Evolutionary conservation across 805 yeast genomes (phyloP).

Genomic region (Saccharomycopsis synnaedendra): DNA sequence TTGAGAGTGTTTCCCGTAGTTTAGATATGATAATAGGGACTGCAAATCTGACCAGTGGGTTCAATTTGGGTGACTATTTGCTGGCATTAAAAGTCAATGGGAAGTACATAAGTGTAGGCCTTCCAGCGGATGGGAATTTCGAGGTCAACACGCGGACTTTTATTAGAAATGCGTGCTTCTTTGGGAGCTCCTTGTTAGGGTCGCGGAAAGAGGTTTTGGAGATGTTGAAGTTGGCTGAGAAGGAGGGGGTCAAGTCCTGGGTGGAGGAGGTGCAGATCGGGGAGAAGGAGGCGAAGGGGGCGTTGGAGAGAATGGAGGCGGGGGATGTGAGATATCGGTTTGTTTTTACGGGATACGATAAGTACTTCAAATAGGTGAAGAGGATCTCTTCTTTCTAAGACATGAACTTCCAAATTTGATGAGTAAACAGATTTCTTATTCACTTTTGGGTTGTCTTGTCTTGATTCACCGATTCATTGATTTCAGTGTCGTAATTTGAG

Average conservation of each 20-base stretch:
- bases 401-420: no score
- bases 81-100: constrained; percentile 43
- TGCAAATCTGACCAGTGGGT: constrained; percentile 26
- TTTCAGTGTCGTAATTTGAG: no score
- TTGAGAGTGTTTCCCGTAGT: constrained; percentile 1
- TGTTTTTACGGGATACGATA: constrained; percentile 45
- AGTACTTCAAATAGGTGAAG: constrained; percentile 17
- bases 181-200: constrained; percentile 32
- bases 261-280: constrained; percentile 45
- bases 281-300: constrained; percentile 41
- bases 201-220: constrained; percentile 54
- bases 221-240: constrained; percentile 53
- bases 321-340: constrained; percentile 57
- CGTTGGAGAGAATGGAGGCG: constrained; percentile 39
- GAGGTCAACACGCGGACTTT: constrained; percentile 16
- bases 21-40: constrained; percentile 31
- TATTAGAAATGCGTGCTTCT: constrained; percentile 34
- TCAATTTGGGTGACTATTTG: constrained; percentile 9
- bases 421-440: no score
- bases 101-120: constrained; percentile 52
- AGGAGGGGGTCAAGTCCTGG: constrained; percentile 50
- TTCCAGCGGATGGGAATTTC: constrained; percentile 37
- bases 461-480: no score
- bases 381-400: no score
- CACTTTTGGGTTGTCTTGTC: no score